Conservation (phyloP, 306 rosid species). For the Senna tora region DNA sequence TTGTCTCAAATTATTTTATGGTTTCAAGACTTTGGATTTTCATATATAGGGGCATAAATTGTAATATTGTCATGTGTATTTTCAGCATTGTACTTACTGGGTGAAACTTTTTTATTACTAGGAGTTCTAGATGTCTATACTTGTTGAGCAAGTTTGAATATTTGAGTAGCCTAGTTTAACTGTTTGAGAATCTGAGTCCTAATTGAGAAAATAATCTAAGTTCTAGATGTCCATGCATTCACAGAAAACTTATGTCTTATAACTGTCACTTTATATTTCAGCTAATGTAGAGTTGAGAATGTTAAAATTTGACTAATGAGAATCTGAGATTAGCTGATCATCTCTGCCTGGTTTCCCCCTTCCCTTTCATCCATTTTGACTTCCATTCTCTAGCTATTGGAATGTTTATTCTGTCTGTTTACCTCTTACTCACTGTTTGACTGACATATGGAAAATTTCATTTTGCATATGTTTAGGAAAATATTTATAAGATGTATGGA, state of each 20-base stretch:
- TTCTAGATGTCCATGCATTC: too few relatives aligned
- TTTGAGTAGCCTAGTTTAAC: not conserved
- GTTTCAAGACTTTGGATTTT: not conserved
- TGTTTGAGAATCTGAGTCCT: not conserved
- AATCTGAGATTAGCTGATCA: not conserved
- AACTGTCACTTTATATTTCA: not conserved
- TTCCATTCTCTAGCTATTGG: not conserved
- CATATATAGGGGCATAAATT: not conserved
- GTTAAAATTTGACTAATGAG: not conserved
- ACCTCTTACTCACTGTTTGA: not conserved
- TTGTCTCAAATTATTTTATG: not conserved
- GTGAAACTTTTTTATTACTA: too few relatives aligned
- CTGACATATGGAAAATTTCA: too few relatives aligned
- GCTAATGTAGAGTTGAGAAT: not conserved
- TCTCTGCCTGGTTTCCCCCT: not conserved
- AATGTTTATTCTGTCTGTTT: not conserved
- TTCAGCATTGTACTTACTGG: not conserved
- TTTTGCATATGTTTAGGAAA: too few relatives aligned
- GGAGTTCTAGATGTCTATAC: not conserved
- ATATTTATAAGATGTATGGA: too few relatives aligned
- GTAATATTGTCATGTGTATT: not conserved
- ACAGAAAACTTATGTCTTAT: not conserved
- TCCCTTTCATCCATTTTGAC: not conserved
- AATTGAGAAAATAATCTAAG: too few relatives aligned
- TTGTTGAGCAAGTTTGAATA: not conserved